phyloP scores from a whole-genome alignment of 2,329 filamentous ascomycete species.

The Ramularia endophylla region DNA sequence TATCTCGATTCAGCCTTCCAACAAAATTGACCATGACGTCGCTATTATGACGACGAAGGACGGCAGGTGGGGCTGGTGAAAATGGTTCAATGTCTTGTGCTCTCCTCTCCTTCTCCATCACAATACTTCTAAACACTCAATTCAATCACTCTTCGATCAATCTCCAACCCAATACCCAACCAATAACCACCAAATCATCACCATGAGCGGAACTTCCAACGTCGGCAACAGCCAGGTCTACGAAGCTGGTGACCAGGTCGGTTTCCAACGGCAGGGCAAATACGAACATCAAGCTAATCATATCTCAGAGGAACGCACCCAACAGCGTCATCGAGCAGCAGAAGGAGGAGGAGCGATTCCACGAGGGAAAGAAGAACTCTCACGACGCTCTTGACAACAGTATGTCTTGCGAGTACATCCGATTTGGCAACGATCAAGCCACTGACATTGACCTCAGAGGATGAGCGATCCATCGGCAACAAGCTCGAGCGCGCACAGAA shows the following conservation, averaged over 20 bases:
- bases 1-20: too few relatives aligned
- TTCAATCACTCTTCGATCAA: neutral
- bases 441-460: slow-evolving; percentile 45
- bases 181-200: slow-evolving; percentile 19
- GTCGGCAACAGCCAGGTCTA: slow-evolving; percentile 64
- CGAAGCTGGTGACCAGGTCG: slow-evolving; percentile 69
- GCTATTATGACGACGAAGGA: neutral
- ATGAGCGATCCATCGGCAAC: slow-evolving; percentile 66
- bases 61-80: neutral
- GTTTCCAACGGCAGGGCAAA: too few relatives aligned
- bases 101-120: neutral
- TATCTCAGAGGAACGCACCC: slow-evolving; percentile 50
- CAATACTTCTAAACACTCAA: neutral
- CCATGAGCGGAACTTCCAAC: slow-evolving; percentile 53
- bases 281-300: slow-evolving; percentile 4
- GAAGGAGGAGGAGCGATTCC: slow-evolving; percentile 52
- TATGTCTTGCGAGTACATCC: slow-evolving; percentile 37
- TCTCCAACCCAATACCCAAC: neutral
- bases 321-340: slow-evolving; percentile 34
- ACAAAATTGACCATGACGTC: too few relatives aligned
- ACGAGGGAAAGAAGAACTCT: slow-evolving; percentile 66
- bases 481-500: slow-evolving; percentile 59
- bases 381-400: slow-evolving; percentile 67
- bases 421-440: neutral
- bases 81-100: neutral